A percentile compares a stretch with the other conserved stretches of the same genome.
Conservation (phyloP, 2,329 filamentous ascomycete species). For the Colletotrichum incanum region DNA sequence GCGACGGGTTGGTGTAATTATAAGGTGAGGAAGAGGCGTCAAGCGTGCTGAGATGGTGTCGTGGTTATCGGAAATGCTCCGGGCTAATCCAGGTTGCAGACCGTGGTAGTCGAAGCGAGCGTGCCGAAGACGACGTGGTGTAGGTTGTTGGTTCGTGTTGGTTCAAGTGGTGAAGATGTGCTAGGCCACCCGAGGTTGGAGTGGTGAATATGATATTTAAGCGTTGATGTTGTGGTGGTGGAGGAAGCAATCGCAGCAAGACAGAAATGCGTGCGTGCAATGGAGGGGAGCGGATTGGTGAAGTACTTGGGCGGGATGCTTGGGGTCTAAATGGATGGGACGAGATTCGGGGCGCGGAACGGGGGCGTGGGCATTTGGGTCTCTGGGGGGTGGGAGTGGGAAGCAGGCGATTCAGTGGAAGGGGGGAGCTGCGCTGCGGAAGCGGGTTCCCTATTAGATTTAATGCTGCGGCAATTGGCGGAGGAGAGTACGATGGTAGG, state of each 20-base stretch:
- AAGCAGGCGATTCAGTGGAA: constrained; percentile 17
- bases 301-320: constrained; percentile 24
- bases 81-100: constrained; percentile 3
- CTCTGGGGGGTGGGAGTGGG: constrained; percentile 11
- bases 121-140: not conserved
- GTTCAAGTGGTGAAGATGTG: constrained; percentile 8
- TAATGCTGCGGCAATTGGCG: constrained; percentile 42
- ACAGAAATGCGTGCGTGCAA: constrained; percentile 20
- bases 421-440: constrained; percentile 3
- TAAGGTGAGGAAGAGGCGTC: not conserved
- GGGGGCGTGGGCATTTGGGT: not conserved
- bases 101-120: not conserved
- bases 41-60: constrained; percentile 19
- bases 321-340: constrained; percentile 22
- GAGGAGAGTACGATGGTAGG: constrained; percentile 15
- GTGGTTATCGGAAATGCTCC: constrained; percentile 29
- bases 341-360: constrained; percentile 8
- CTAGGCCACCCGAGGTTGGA: constrained; percentile 19
- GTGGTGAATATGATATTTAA: constrained; percentile 8
- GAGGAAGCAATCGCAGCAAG: constrained; percentile 17
- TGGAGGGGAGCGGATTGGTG: constrained; percentile 32
- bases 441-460: constrained; percentile 41
- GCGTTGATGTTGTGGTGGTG: not conserved
- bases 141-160: constrained; percentile 3
- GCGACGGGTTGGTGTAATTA: constrained; percentile 16